Evolutionary conservation across 192 early-diverging fungal species (phyloP).

Genomic region (Kappamyces sp.): DNA sequence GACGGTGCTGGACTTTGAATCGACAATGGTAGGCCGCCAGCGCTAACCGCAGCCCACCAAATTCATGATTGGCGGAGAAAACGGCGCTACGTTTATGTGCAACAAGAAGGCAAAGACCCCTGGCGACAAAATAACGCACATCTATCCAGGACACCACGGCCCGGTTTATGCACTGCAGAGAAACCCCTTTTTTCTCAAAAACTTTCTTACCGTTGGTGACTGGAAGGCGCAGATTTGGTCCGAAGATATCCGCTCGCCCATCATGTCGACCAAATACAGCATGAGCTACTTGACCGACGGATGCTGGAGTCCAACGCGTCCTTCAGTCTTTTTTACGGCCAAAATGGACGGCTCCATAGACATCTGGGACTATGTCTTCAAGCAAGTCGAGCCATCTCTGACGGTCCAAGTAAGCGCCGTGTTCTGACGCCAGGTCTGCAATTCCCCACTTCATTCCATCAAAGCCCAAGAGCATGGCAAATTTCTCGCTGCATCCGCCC

Average conservation of each 20-base stretch:
- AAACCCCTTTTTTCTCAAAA: conserved; percentile 61
- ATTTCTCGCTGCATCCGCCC: conserved; percentile 42
- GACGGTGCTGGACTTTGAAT: conserved; percentile 57
- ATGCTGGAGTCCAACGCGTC: conserved; percentile 53
- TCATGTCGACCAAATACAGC: conserved; percentile 48
- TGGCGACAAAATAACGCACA: conserved; percentile 52
- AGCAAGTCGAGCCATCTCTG: conserved; percentile 53
- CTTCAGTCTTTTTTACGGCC: conserved; percentile 54
- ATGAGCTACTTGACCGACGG: conserved; percentile 50
- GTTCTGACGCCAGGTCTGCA: conserved; percentile 34
- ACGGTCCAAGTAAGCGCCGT: conserved; percentile 40
- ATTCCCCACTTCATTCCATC: conserved; percentile 48
- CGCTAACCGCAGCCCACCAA: conserved; percentile 48
- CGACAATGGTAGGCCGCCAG: conserved; percentile 46
- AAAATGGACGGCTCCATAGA: conserved; percentile 55
- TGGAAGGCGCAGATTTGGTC: conserved; percentile 59
- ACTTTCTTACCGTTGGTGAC: conserved; percentile 57
- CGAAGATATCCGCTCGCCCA: conserved; percentile 53
- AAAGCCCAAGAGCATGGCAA: conserved; percentile 58
- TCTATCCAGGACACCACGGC: conserved; percentile 54
- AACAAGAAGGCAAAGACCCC: conserved; percentile 62
- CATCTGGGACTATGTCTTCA: conserved; percentile 56
- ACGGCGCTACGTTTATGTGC: conserved; percentile 57
- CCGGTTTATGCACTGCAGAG: conserved; percentile 53
- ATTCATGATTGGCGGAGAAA: conserved; percentile 60